Evolutionary conservation across 2,329 filamentous ascomycete species (phyloP).

Genomic region (Xylaria digitata): DNA sequence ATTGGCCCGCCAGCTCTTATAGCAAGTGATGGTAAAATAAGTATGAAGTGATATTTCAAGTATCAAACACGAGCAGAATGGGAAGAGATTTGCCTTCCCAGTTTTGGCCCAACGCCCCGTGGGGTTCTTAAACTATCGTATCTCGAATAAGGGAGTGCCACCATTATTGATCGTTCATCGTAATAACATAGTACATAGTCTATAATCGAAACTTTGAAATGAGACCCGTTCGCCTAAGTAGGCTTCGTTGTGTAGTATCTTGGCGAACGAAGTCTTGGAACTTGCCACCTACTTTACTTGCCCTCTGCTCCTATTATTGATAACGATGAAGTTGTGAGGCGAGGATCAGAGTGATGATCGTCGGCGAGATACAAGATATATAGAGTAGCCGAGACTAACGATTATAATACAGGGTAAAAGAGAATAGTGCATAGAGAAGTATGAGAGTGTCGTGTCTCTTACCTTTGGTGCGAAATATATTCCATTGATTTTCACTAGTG

Average conservation of each 20-base stretch:
- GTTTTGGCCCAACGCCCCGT: too few species aligned
- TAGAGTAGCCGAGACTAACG: too few species aligned
- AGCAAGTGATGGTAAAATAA: neutral
- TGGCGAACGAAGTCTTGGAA: neutral
- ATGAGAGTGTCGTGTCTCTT: neutral
- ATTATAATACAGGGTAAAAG: too few species aligned
- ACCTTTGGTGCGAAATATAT: neutral
- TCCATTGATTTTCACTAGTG: neutral
- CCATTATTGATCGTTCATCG: too few species aligned
- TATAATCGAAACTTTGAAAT: neutral
- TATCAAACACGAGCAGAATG: too few species aligned
- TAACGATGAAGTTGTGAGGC: neutral
- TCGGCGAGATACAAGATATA: too few species aligned
- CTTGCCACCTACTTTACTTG: neutral
- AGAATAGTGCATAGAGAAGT: too few species aligned
- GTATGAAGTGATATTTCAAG: too few species aligned
- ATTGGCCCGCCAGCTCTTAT: neutral
- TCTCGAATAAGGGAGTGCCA: too few species aligned
- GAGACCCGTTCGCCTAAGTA: neutral
- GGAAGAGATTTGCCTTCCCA: too few species aligned
- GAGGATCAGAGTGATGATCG: neutral
- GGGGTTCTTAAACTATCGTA: too few species aligned
- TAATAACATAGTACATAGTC: neutral
- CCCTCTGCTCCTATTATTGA: neutral
- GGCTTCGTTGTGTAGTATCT: neutral